These are phyloP conservation scores for Arabidopsis suecica DNA, from an alignment of 345 rosid genomes.

Conservation along the genomic window DNA sequence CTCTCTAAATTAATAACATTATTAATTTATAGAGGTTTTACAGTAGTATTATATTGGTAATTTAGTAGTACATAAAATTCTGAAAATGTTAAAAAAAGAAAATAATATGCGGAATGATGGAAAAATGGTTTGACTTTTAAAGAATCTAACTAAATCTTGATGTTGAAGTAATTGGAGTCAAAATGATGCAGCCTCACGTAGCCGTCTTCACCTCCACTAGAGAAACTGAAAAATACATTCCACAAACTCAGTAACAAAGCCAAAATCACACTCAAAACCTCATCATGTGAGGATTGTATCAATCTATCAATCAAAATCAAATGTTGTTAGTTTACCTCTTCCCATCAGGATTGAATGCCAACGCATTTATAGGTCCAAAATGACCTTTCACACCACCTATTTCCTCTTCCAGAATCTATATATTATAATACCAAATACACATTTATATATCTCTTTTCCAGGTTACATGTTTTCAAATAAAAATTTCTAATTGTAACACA, in stretches of 20 bases:
- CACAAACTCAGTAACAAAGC: conserved; percentile 20
- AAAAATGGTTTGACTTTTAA: neutral
- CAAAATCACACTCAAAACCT: neutral
- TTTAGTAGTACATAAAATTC: neutral
- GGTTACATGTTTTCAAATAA: conserved; percentile 9
- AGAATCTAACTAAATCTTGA: conserved; percentile 60
- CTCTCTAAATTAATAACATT: no score
- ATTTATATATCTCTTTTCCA: neutral
- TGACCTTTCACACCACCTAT: conserved; percentile 98
- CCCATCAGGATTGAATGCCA: conserved; percentile 96
- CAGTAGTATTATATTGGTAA: neutral
- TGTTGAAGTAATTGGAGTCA: conserved; percentile 81
- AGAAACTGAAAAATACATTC: conserved; percentile 57
- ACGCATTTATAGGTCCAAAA: conserved; percentile 95
- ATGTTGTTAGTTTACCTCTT: conserved; percentile 61
- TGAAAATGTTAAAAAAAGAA: neutral
- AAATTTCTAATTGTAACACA: neutral
- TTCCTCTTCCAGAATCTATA: conserved; percentile 82
- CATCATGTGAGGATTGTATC: neutral
- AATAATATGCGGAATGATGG: neutral
- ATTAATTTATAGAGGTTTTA: no score
- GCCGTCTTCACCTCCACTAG: conserved; percentile 98
- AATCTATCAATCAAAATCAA: neutral
- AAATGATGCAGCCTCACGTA: conserved; percentile 96
- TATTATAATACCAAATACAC: neutral